Evolutionary conservation across 1,139 yeast species (phyloP), one percentile per base, ranked within the genome.

Genomic region (Kazachstania sp.): DNA sequence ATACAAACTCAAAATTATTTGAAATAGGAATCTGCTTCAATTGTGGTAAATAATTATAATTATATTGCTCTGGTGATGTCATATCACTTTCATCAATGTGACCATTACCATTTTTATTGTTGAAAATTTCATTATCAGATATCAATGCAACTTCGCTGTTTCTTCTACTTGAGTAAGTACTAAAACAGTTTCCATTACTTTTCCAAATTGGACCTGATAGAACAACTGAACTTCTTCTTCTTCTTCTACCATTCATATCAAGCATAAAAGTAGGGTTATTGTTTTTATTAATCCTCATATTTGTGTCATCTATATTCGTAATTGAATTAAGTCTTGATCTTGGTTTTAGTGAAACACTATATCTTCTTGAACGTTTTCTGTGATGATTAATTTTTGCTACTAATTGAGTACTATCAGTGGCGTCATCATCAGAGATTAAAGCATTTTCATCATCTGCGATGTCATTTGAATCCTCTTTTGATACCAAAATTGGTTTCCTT

Each of bases 361-460:
- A 26, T 11, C 41, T 26, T 44, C 38, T 38, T 28, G 43, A 38
- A 12, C 32, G 41, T 29, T 35, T 39, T 32, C 39, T 44, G 12
- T 16, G 39, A 65, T 71, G 7, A 64, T 69, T 16, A 61, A 70
- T 43, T 58, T 37, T 31, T 11, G 47, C 20, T 62, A 18, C 18
- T 15, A 39, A 35, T 1, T 30, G 15, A 9, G 43, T 47, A 6
- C 7, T 23, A 23, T 37, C 43, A 4, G 36, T 19, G 18, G 66
- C 50, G 3, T 51, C 54, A 13, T 52, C 70, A 39, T 67, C 71
- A 4, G 66, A 63, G 3, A 69, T 71, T 32, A 72, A 53, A 7
- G 68, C 74, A 49, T 71, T 70, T 48, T 75, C 79, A 45, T 72
- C 8, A 23, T 23, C 28, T 23, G 28, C 81, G 46, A 61, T 54